These are phyloP conservation scores for Xylaria venustula DNA, from an alignment of 495 filamentous ascomycete species.

Conservation along the genomic window DNA sequence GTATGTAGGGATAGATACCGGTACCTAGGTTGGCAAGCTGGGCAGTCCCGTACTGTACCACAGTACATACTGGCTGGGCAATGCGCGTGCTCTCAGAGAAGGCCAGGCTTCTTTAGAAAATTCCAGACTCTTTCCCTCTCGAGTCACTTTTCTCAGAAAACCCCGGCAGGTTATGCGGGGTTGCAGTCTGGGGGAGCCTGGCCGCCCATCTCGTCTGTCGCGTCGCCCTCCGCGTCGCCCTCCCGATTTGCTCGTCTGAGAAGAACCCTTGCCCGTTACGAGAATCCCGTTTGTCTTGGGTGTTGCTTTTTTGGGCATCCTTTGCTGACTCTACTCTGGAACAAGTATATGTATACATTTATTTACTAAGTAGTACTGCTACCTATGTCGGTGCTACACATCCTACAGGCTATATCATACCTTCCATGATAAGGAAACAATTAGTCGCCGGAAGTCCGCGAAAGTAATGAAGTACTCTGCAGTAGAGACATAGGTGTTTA, in stretches of 20 bases:
- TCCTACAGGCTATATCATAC: background rate
- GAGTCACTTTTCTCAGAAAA: background rate
- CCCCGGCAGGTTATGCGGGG: slow-evolving; percentile 9
- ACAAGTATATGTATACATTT: no score
- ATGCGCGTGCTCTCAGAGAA: background rate
- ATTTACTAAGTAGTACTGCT: no score
- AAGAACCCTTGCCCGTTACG: background rate
- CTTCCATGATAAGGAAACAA: background rate
- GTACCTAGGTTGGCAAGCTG: no score
- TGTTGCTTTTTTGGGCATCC: slow-evolving; percentile 11
- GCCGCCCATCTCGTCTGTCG: slow-evolving; percentile 1
- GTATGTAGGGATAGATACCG: no score
- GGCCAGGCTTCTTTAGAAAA: slow-evolving; percentile 7
- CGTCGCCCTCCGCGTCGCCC: background rate
- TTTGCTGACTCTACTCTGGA: slow-evolving; percentile 7
- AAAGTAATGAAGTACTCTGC: no score
- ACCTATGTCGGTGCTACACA: no score
- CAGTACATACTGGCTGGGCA: no score
- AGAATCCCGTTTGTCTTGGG: slow-evolving; percentile 10
- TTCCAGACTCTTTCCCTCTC: slow-evolving; percentile 18
- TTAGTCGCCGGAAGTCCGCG: background rate
- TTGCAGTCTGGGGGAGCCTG: slow-evolving; percentile 12
- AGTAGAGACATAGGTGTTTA: no score
- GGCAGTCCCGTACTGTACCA: no score
- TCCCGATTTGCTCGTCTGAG: slow-evolving; percentile 14